phyloP scores from a whole-genome alignment of 257 asterid species.

The Scutellaria minor region DNA sequence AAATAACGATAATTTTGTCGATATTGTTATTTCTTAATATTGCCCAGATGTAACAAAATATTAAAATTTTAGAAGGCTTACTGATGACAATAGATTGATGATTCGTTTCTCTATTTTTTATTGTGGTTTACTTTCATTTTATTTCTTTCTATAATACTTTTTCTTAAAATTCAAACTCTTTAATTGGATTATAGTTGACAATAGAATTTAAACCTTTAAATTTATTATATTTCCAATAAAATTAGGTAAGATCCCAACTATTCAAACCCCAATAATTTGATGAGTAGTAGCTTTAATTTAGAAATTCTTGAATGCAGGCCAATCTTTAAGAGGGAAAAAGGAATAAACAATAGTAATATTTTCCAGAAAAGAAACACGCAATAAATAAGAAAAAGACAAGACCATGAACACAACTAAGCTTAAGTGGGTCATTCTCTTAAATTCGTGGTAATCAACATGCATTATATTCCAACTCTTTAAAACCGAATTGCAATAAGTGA shows the following conservation, averaged over 20 bases:
- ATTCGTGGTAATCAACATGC: slow-evolving; percentile 20
- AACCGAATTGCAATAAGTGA: too few relatives aligned
- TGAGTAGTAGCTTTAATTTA: too few relatives aligned
- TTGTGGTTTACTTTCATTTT: too few relatives aligned
- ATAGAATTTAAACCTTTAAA: too few relatives aligned
- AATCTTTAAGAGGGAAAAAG: not conserved
- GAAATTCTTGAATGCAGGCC: slow-evolving; percentile 11
- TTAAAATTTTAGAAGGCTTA: not conserved
- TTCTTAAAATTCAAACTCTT: not conserved
- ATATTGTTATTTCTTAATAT: not conserved
- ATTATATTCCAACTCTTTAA: not conserved
- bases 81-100: too few relatives aligned
- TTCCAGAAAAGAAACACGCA: slow-evolving; percentile 5
- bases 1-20: not conserved
- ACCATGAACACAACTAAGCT: slow-evolving; percentile 7
- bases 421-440: slow-evolving; percentile 26
- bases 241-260: not conserved
- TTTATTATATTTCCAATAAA: not conserved
- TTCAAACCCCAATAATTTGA: too few relatives aligned
- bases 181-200: not conserved
- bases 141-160: too few relatives aligned
- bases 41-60: not conserved
- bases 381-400: slow-evolving; percentile 30
- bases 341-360: not conserved
- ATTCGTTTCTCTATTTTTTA: too few relatives aligned